Conservation (phyloP, 2,329 filamentous ascomycete species). For the Colletotrichum lini region DNA sequence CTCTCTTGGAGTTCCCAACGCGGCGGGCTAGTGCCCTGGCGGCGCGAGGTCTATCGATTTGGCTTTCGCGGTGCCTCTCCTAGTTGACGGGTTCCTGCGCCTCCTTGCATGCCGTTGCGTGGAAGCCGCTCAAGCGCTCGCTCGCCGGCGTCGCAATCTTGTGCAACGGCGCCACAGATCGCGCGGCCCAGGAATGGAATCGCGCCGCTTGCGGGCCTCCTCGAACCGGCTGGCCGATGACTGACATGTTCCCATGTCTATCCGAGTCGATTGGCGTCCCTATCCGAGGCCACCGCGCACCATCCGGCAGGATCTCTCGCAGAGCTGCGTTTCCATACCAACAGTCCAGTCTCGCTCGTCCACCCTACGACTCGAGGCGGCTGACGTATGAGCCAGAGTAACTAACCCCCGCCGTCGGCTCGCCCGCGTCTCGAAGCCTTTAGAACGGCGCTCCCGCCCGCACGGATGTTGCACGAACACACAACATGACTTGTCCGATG, state of each 20-base stretch:
- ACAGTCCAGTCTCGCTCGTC: neutral
- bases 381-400: neutral
- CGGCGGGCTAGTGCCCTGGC: conserved; percentile 15
- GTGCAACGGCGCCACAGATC: conserved; percentile 34
- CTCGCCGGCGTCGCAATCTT: conserved; percentile 1
- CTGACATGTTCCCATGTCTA: conserved; percentile 11
- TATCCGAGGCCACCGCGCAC: neutral
- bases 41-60: conserved; percentile 30
- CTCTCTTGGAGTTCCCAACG: neutral
- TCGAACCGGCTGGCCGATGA: conserved; percentile 14
- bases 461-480: conserved; percentile 22
- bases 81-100: conserved; percentile 38
- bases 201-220: conserved; percentile 10
- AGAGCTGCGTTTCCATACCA: neutral
- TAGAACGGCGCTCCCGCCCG: neutral
- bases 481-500: conserved; percentile 1
- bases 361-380: neutral
- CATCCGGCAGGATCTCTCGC: neutral
- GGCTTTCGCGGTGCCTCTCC: conserved; percentile 30
- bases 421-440: neutral
- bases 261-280: neutral
- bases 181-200: conserved; percentile 1
- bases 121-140: conserved; percentile 8
- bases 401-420: neutral
- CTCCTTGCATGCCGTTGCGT: conserved; percentile 23